phyloP scores from a whole-genome alignment of 2,329 filamentous ascomycete genomes.

The Trichophyton simii region DNA sequence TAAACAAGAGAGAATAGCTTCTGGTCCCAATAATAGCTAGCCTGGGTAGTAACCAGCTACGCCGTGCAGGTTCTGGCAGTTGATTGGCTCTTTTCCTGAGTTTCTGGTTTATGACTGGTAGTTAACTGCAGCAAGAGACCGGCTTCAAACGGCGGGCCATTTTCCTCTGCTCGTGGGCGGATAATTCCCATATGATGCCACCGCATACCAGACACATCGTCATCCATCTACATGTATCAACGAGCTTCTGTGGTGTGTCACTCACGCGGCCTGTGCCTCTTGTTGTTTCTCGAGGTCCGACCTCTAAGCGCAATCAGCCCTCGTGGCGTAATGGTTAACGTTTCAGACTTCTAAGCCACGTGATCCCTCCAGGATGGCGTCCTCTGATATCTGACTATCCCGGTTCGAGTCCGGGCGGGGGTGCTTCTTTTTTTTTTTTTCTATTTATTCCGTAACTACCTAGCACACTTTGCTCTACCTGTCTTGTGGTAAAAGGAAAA shows the following conservation, averaged over 20 bases:
- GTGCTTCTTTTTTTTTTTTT: background rate
- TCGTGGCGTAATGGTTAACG: slow-evolving; percentile 4
- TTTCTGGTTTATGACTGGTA: too few relatives aligned
- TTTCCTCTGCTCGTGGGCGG: too few relatives aligned
- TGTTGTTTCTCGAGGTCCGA: background rate
- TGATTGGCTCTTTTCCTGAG: background rate
- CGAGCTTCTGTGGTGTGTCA: background rate
- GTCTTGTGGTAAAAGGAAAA: too few relatives aligned
- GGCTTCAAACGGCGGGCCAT: too few relatives aligned
- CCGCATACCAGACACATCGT: too few relatives aligned
- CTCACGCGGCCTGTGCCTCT: background rate
- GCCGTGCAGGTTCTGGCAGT: background rate
- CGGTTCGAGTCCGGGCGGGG: slow-evolving; percentile 3
- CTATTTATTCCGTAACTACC: too few relatives aligned
- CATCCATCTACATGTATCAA: background rate
- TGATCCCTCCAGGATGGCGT: background rate
- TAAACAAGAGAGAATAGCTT: background rate
- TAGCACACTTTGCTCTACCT: too few relatives aligned
- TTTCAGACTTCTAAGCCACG: slow-evolving; percentile 3
- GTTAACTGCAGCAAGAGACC: too few relatives aligned
- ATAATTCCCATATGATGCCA: too few relatives aligned
- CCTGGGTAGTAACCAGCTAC: too few relatives aligned
- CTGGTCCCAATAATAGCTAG: too few relatives aligned
- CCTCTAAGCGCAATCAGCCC: background rate
- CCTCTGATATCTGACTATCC: slow-evolving; percentile 2